These are phyloP conservation scores for Arachis stenosperma DNA, from an alignment of 306 rosid genomes.

Conservation along the genomic window DNA sequence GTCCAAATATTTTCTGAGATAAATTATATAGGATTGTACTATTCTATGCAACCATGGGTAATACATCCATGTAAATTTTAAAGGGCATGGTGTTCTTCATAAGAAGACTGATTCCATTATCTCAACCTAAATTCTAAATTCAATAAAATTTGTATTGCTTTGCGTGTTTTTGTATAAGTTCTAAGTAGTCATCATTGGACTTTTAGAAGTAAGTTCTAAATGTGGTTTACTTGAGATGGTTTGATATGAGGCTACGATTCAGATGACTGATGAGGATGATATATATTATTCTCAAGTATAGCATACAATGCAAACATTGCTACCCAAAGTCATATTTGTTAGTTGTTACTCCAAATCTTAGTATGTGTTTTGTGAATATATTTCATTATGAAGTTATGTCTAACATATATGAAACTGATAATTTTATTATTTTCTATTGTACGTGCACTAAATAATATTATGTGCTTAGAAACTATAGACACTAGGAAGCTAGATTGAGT, in stretches of 20 bases:
- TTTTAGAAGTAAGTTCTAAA: constrained; percentile 13
- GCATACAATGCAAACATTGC: no score
- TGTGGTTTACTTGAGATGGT: constrained; percentile 15
- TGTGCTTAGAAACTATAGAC: neutral
- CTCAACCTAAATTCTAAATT: constrained; percentile 14
- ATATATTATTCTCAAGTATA: neutral
- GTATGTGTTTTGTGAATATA: no score
- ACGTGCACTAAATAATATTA: neutral
- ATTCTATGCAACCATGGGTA: no score
- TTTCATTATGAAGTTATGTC: constrained; percentile 20
- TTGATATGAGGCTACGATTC: constrained; percentile 20
- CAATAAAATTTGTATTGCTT: neutral
- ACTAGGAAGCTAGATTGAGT: neutral
- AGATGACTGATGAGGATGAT: neutral
- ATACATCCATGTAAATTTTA: no score
- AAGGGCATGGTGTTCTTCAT: no score
- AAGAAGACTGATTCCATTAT: neutral
- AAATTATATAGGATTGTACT: no score
- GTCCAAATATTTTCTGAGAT: no score
- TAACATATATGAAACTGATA: neutral
- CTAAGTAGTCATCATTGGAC: neutral
- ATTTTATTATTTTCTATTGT: neutral
- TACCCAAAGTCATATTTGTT: no score
- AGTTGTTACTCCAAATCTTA: no score
- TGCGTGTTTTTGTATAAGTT: neutral